These are phyloP conservation scores for Dioszegia aurantiaca DNA, from an alignment of 768 basidiomycete genomes.

Conservation along the genomic window DNA sequence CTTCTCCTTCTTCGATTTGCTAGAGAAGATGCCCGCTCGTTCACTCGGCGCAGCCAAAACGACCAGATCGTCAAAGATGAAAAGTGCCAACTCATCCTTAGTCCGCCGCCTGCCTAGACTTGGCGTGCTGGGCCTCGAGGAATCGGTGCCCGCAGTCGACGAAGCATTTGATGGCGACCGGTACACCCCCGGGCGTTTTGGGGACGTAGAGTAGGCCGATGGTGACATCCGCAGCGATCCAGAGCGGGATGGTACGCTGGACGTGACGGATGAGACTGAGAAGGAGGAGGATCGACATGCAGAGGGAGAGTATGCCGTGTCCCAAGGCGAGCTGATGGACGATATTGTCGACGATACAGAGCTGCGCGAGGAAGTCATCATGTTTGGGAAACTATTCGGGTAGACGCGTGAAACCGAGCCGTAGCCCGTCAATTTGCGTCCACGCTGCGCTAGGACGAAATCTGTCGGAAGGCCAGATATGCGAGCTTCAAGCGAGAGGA, in stretches of 20 bases:
- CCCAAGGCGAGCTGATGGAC: constrained; percentile 3
- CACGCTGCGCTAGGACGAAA: constrained; percentile 64
- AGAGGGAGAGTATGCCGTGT: constrained; percentile 8
- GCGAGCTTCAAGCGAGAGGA: constrained; percentile 62
- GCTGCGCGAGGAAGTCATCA: constrained; percentile 12
- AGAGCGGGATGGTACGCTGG: constrained; percentile 5
- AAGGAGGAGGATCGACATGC: constrained; percentile 26
- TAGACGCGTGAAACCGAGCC: constrained; percentile 60
- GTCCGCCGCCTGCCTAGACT: neutral
- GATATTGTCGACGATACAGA: constrained; percentile 21
- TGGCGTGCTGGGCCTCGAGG: constrained; percentile 11
- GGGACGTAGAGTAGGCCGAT: constrained; percentile 8
- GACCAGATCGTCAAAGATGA: constrained; percentile 44
- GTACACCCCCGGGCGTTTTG: constrained; percentile 5
- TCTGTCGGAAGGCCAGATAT: constrained; percentile 63
- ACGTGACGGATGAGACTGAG: constrained; percentile 23
- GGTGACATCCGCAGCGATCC: constrained; percentile 12
- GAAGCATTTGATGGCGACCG: constrained; percentile 8
- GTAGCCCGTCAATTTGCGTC: constrained; percentile 70
- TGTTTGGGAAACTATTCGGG: constrained; percentile 12
- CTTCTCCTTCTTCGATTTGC: constrained; percentile 17
- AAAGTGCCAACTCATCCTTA: constrained; percentile 28
- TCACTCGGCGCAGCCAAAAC: constrained; percentile 23
- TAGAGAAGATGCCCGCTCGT: constrained; percentile 25
- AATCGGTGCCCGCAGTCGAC: constrained; percentile 11